These are phyloP conservation scores for Hyphopichia homilentoma DNA, from an alignment of 805 yeast species.

Conservation along the genomic window DNA sequence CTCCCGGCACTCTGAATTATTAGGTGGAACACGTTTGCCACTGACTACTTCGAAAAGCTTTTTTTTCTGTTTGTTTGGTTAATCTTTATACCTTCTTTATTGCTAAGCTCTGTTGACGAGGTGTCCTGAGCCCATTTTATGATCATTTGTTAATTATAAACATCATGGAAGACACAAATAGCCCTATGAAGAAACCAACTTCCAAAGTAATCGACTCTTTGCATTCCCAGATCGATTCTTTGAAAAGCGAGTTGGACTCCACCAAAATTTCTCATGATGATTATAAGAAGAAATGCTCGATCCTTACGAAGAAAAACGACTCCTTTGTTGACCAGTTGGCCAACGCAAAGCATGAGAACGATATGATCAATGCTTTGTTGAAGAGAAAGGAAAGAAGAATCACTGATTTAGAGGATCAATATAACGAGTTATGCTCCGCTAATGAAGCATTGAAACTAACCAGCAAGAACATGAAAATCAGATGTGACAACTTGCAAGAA, in stretches of 20 bases:
- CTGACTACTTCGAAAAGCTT: no score
- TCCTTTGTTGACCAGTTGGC: constrained; percentile 60
- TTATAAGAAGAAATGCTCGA: constrained; percentile 50
- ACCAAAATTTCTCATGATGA: constrained; percentile 40
- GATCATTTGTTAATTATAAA: no score
- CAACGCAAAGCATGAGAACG: constrained; percentile 73
- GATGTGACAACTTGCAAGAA: constrained; percentile 46
- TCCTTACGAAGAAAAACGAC: constrained; percentile 46
- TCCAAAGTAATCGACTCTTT: constrained; percentile 50
- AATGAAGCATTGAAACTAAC: constrained; percentile 49
- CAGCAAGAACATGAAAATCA: constrained; percentile 46
- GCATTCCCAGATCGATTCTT: constrained; percentile 40
- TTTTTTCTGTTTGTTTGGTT: no score
- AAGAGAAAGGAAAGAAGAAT: constrained; percentile 69
- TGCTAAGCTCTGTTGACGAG: no score
- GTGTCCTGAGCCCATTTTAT: no score
- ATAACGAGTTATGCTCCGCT: constrained; percentile 43
- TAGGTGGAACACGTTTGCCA: no score
- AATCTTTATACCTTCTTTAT: no score
- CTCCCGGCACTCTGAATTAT: no score
- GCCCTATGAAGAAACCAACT: constrained; percentile 20
- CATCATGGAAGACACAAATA: constrained; percentile 15
- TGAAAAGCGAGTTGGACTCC: constrained; percentile 44
- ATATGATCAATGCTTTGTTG: constrained; percentile 63
- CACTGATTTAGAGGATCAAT: constrained; percentile 58